Evolutionary conservation across 345 rosid species (phyloP).

Genomic region (Boechera stricta): DNA sequence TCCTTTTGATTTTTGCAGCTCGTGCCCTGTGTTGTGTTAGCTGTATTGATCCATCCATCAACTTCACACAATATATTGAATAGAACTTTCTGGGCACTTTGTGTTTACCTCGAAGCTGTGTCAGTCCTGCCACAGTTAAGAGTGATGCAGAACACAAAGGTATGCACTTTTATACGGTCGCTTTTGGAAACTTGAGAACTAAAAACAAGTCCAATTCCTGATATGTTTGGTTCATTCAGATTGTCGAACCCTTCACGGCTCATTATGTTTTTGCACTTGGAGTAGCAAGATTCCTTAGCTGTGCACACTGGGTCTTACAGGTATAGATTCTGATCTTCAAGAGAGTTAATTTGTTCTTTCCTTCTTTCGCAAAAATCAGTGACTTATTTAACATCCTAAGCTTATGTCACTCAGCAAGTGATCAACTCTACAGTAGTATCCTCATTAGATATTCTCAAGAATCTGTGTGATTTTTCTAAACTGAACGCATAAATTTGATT

Average conservation of each 20-base stretch:
- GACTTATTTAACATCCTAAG: neutral
- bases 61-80: slow-evolving; percentile 58
- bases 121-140: slow-evolving; percentile 13
- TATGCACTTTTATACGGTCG: slow-evolving; percentile 7
- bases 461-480: neutral
- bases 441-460: neutral
- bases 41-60: slow-evolving; percentile 78
- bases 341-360: slow-evolving; percentile 28
- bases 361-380: neutral
- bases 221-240: slow-evolving; percentile 56
- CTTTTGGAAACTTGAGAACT: neutral
- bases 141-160: slow-evolving; percentile 28
- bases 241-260: slow-evolving; percentile 96
- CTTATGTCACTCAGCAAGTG: neutral
- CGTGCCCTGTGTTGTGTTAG: slow-evolving; percentile 75
- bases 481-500: neutral
- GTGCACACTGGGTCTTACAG: slow-evolving; percentile 96
- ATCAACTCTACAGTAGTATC: neutral
- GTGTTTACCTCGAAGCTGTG: slow-evolving; percentile 20
- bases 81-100: slow-evolving; percentile 7
- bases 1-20: slow-evolving; percentile 51
- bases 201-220: neutral
- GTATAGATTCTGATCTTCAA: neutral
- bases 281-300: slow-evolving; percentile 89
- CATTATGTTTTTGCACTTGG: slow-evolving; percentile 97